Evolutionary conservation across 2,329 filamentous ascomycete genomes (phyloP).

Genomic region (Colletotrichum karsti): DNA sequence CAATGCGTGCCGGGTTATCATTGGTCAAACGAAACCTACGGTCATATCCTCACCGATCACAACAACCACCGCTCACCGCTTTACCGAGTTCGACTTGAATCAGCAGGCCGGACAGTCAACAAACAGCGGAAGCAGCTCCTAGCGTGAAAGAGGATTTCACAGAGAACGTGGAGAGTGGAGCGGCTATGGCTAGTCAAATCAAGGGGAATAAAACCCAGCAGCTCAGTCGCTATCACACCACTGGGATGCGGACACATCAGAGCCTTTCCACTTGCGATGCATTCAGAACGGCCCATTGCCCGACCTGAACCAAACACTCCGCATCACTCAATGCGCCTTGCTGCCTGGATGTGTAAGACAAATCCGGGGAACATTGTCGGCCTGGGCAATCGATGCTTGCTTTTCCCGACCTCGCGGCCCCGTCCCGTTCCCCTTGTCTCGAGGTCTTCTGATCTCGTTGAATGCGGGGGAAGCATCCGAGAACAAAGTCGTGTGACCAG

Average conservation of each 20-base stretch:
- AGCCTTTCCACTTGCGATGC: background rate
- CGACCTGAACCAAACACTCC: background rate
- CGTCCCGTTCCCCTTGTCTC: slow-evolving; percentile 21
- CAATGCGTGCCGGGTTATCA: slow-evolving; percentile 1
- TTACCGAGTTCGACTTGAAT: background rate
- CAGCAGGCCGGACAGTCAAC: background rate
- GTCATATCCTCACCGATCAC: slow-evolving; percentile 14
- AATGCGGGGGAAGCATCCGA: slow-evolving; percentile 29
- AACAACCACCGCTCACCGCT: slow-evolving; percentile 15
- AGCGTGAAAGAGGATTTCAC: background rate
- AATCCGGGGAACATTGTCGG: slow-evolving; percentile 1
- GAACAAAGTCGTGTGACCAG: slow-evolving; percentile 27
- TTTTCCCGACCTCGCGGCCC: slow-evolving; percentile 21
- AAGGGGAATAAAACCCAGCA: background rate
- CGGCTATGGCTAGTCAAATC: background rate
- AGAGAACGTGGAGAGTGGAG: background rate
- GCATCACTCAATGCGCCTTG: slow-evolving; percentile 1
- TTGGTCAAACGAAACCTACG: background rate
- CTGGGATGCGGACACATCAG: background rate
- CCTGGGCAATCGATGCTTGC: slow-evolving; percentile 16
- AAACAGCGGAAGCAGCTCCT: background rate
- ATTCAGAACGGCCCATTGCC: background rate
- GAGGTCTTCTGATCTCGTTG: slow-evolving; percentile 26
- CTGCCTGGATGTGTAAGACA: slow-evolving; percentile 9
- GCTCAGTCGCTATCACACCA: slow-evolving; percentile 4